A percentile compares a stretch with the other conserved stretches of the same genome.
These are phyloP conservation scores for Fusarium avenaceum DNA, from an alignment of 2,329 filamentous ascomycete species.

Conservation along the genomic window DNA sequence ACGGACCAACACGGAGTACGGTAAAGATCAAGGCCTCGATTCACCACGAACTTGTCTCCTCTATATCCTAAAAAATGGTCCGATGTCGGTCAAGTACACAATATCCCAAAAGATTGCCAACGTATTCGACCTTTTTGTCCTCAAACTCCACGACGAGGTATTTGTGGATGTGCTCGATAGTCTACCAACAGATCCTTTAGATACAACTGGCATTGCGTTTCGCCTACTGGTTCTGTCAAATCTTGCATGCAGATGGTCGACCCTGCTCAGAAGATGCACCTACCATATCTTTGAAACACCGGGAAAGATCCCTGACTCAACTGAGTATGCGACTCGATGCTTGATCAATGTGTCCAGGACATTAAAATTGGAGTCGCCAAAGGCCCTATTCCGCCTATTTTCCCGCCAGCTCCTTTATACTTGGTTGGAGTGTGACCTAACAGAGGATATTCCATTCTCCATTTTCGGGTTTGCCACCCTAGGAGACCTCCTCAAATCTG, in stretches of 20 bases:
- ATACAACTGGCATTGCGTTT: slow-evolving; percentile 86
- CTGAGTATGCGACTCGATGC: slow-evolving; percentile 79
- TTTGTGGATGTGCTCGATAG: slow-evolving; percentile 86
- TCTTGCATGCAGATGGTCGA: slow-evolving; percentile 86
- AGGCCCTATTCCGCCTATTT: slow-evolving; percentile 84
- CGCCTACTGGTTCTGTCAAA: slow-evolving; percentile 81
- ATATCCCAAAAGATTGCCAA: slow-evolving; percentile 77
- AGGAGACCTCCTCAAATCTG: slow-evolving; percentile 75
- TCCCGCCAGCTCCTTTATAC: slow-evolving; percentile 91
- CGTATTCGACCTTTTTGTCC: slow-evolving; percentile 85
- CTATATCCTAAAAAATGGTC: slow-evolving; percentile 74
- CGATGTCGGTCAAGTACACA: slow-evolving; percentile 80
- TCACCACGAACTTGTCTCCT: slow-evolving; percentile 79
- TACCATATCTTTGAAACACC: slow-evolving; percentile 96
- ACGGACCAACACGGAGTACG: slow-evolving; percentile 75
- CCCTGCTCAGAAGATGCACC: slow-evolving; percentile 85
- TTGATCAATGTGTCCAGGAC: slow-evolving; percentile 74
- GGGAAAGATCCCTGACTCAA: slow-evolving; percentile 75
- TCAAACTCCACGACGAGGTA: slow-evolving; percentile 85
- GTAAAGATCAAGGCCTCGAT: slow-evolving; percentile 68
- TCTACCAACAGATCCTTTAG: slow-evolving; percentile 79
- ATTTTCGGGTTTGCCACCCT: slow-evolving; percentile 85
- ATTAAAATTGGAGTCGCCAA: slow-evolving; percentile 74
- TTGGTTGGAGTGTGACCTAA: slow-evolving; percentile 78
- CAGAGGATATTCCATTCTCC: slow-evolving; percentile 83